Evolutionary conservation across 768 basidiomycete genomes (phyloP).

Genomic region (Calocybe cyanea): DNA sequence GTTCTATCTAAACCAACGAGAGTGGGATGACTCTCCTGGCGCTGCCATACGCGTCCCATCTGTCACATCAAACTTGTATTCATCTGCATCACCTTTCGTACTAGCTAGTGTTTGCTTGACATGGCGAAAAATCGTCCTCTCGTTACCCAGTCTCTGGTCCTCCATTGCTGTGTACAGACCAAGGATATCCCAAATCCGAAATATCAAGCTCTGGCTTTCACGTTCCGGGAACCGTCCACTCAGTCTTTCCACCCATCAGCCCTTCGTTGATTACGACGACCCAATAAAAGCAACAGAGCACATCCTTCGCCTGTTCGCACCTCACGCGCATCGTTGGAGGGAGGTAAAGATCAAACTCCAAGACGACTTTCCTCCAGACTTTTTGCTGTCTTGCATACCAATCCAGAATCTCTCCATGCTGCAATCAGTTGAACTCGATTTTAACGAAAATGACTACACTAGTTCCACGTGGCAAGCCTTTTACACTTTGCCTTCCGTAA

Average conservation of each 20-base stretch:
- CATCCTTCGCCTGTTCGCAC: background rate
- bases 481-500: background rate
- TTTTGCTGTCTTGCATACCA: background rate
- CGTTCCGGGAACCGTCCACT: background rate
- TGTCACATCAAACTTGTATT: constrained; percentile 2
- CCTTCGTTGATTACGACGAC: background rate
- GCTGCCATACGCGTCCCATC: background rate
- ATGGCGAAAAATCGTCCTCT: background rate
- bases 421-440: constrained; percentile 4
- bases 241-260: constrained; percentile 1
- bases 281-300: background rate
- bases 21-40: background rate
- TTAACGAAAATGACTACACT: background rate
- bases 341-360: background rate
- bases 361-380: background rate
- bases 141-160: constrained; percentile 1
- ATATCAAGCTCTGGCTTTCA: constrained; percentile 6
- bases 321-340: background rate
- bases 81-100: constrained; percentile 2
- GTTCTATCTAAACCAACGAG: background rate
- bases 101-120: constrained; percentile 2
- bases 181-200: background rate
- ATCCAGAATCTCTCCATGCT: background rate
- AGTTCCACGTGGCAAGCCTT: background rate
- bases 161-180: constrained; percentile 10